Percentiles rank a stretch among this genome's conserved stretches.
phyloP scores from a whole-genome alignment of 2,329 filamentous ascomycete genomes.

The Celoporthe dispersa region DNA sequence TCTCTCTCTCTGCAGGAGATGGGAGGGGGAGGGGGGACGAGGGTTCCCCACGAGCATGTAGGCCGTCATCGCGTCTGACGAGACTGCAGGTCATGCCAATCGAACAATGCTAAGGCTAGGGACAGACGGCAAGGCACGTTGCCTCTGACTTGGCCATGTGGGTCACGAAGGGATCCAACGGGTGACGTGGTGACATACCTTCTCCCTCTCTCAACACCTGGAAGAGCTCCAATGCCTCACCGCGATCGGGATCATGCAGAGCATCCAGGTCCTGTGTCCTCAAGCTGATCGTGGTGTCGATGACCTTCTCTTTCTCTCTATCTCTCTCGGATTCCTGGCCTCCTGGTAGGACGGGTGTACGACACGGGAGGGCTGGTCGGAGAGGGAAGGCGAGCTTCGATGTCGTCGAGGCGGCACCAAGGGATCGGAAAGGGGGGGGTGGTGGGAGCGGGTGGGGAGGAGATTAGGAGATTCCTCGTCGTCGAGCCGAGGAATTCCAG shows the following conservation, averaged over 20 bases:
- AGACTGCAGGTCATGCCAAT: neutral
- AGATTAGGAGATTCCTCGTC: constrained; percentile 49
- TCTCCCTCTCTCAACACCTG: constrained; percentile 34
- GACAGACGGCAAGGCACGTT: constrained; percentile 17
- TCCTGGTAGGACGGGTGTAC: constrained; percentile 16
- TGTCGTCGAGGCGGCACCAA: constrained; percentile 36
- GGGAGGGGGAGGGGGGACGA: neutral
- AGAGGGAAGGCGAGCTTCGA: constrained; percentile 20
- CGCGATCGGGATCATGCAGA: constrained; percentile 34
- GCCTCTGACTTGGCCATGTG: constrained; percentile 15
- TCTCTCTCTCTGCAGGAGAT: neutral
- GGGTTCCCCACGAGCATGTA: neutral
- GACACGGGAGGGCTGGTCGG: constrained; percentile 20
- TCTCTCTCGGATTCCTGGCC: constrained; percentile 13
- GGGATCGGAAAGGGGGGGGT: constrained; percentile 35
- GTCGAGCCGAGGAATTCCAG: constrained; percentile 49
- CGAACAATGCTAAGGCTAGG: constrained; percentile 13
- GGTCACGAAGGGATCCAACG: constrained; percentile 1
- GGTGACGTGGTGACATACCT: constrained; percentile 30
- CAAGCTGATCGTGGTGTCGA: constrained; percentile 15
- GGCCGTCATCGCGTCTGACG: neutral
- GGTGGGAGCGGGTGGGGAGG: constrained; percentile 35
- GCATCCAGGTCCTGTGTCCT: constrained; percentile 13
- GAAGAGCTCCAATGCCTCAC: constrained; percentile 28
- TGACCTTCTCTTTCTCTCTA: constrained; percentile 22